A percentile compares a stretch with the other conserved stretches of the same genome.
Evolutionary conservation across 2,329 filamentous ascomycete species (phyloP).

Genomic region (Botrytis medusae): DNA sequence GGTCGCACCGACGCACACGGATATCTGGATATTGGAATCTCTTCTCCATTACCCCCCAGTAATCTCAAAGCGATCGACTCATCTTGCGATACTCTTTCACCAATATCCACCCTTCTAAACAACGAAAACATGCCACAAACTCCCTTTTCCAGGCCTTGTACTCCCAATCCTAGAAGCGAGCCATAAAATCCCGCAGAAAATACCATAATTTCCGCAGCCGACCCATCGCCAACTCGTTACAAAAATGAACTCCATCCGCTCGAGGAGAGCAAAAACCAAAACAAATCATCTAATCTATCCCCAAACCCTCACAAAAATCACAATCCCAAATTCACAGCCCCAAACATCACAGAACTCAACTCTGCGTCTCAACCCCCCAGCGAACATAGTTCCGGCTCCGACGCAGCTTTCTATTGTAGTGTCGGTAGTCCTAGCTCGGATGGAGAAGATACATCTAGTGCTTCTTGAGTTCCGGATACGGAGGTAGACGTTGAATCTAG

Average conservation of each 20-base stretch:
- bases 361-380: background rate
- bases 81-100: no score
- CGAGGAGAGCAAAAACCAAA: background rate
- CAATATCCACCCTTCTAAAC: no score
- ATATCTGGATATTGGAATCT: no score
- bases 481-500: background rate
- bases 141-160: background rate
- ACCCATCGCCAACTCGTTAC: background rate
- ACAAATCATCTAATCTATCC: background rate
- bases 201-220: no score
- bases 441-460: background rate
- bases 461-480: accelerated
- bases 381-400: conserved; percentile 5
- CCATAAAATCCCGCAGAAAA: background rate
- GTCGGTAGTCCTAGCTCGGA: background rate
- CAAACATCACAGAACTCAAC: background rate
- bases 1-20: background rate
- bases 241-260: no score
- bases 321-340: background rate
- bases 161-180: background rate
- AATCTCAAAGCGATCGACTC: background rate
- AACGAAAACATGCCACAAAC: background rate
- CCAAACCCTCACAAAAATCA: background rate
- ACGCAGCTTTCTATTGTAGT: background rate
- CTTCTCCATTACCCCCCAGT: background rate